Conservation (phyloP, 768 basidiomycete genomes). For the Hemileccinum rubropunctum region DNA sequence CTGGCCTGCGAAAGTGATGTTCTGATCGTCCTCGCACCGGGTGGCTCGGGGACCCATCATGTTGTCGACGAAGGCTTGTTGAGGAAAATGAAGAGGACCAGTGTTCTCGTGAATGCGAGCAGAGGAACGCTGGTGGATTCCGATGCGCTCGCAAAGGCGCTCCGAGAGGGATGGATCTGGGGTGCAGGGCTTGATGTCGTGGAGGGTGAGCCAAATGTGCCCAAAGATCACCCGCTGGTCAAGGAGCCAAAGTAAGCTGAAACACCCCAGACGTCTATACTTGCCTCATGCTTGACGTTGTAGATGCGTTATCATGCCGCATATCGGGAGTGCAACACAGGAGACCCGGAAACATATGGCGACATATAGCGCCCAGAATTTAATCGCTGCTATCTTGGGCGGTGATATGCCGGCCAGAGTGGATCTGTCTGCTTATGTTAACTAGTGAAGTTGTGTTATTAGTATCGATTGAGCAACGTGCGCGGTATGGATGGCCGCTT, state of each 20-base stretch:
- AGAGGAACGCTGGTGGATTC: constrained; percentile 90
- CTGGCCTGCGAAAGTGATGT: constrained; percentile 82
- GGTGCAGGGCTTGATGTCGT: constrained; percentile 94
- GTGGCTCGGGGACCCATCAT: constrained; percentile 67
- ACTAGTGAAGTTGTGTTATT: too few species aligned
- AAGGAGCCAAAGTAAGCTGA: constrained; percentile 62
- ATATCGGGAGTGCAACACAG: constrained; percentile 86
- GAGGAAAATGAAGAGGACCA: constrained; percentile 78
- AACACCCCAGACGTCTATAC: background rate
- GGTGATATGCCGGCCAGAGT: constrained; percentile 60
- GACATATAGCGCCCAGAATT: constrained; percentile 65
- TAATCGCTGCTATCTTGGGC: constrained; percentile 42
- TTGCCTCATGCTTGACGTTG: background rate
- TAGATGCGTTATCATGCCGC: constrained; percentile 83
- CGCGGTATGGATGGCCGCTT: too few species aligned
- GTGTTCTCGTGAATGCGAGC: constrained; percentile 81
- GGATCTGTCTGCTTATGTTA: constrained; percentile 23
- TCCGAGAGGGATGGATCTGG: constrained; percentile 78
- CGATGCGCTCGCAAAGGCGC: constrained; percentile 78
- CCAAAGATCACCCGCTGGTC: constrained; percentile 73
- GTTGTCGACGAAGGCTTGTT: constrained; percentile 72
- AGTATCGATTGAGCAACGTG: too few species aligned
- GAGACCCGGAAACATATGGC: constrained; percentile 87
- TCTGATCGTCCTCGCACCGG: constrained; percentile 80
- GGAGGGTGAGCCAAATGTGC: constrained; percentile 83